A percentile compares a stretch with the other conserved stretches of the same genome.
Conservation (phyloP, 352 stramenopile species). For the Phytopythium montanum region DNA sequence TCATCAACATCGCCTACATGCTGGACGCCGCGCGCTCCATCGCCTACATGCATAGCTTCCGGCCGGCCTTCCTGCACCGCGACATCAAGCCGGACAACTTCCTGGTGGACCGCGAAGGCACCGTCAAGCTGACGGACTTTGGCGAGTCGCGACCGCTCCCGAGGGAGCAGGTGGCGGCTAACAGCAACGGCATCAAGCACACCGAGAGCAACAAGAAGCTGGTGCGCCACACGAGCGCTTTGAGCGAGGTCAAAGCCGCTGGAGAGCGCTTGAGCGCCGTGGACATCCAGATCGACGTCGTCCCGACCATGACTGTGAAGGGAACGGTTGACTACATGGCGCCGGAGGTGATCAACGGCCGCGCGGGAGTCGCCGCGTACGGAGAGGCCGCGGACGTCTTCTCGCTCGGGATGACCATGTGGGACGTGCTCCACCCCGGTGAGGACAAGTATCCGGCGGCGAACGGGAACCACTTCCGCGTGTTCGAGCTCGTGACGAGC, state of each 20-base stretch:
- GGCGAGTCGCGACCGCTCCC: conserved; percentile 56
- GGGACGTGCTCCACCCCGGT: conserved; percentile 60
- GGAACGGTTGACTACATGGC: conserved; percentile 81
- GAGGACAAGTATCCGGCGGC: conserved; percentile 42
- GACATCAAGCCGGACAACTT: conserved; percentile 82
- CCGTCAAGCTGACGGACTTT: conserved; percentile 70
- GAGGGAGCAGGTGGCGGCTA: conserved; percentile 27
- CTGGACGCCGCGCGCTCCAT: conserved; percentile 62
- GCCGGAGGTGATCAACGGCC: conserved; percentile 69
- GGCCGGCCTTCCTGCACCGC: conserved; percentile 64
- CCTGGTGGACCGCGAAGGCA: conserved; percentile 50
- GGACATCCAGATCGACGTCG: conserved; percentile 14
- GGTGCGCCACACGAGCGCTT: not conserved
- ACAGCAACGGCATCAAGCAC: conserved; percentile 12
- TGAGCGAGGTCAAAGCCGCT: conserved; percentile 6
- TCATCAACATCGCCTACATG: conserved; percentile 59
- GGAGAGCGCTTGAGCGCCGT: not conserved
- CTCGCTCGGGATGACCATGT: conserved; percentile 70
- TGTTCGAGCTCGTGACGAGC: conserved; percentile 51
- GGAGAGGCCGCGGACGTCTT: conserved; percentile 70
- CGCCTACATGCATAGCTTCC: conserved; percentile 75
- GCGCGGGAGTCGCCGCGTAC: conserved; percentile 45
- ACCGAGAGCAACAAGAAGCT: not conserved
- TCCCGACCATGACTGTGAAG: conserved; percentile 44
- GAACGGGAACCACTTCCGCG: conserved; percentile 51